phyloP scores from a whole-genome alignment of 1,284 basidiomycete genomes.

The Amanita bisporigera region DNA sequence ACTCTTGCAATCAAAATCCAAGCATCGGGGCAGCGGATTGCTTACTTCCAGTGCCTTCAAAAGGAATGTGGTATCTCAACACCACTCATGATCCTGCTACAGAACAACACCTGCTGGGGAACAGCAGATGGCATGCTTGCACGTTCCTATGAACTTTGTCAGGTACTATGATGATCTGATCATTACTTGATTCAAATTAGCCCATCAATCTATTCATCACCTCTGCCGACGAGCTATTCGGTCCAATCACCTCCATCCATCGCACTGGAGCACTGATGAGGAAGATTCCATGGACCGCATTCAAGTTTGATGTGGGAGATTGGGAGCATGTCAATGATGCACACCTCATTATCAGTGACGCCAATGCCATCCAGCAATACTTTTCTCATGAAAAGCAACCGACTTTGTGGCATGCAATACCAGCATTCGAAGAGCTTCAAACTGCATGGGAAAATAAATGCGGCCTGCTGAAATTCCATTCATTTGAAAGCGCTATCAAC shows the following conservation, averaged over 20 bases:
- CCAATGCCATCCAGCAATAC: constrained; percentile 21
- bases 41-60: constrained; percentile 26
- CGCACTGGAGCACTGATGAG: constrained; percentile 1
- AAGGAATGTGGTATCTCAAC: constrained; percentile 17
- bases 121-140: constrained; percentile 28
- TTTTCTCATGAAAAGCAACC: constrained; percentile 23
- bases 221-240: constrained; percentile 28
- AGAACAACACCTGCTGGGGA: constrained; percentile 30
- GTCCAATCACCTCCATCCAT: constrained; percentile 31
- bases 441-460: too few relatives aligned
- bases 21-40: constrained; percentile 25
- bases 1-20: constrained; percentile 31
- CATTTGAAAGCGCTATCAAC: too few relatives aligned
- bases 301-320: background rate
- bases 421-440: too few relatives aligned
- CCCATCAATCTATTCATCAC: constrained; percentile 26
- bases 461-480: too few relatives aligned
- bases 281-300: background rate
- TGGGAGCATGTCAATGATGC: background rate
- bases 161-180: constrained; percentile 15
- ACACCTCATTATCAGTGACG: background rate
- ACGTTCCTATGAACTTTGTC: constrained; percentile 17
- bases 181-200: constrained; percentile 9
- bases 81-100: constrained; percentile 21
- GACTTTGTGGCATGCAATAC: constrained; percentile 16